Evolutionary conservation across 2,329 filamentous ascomycete genomes (phyloP), one percentile per base, ranked within the genome.

Genomic region (Fusarium setosum): DNA sequence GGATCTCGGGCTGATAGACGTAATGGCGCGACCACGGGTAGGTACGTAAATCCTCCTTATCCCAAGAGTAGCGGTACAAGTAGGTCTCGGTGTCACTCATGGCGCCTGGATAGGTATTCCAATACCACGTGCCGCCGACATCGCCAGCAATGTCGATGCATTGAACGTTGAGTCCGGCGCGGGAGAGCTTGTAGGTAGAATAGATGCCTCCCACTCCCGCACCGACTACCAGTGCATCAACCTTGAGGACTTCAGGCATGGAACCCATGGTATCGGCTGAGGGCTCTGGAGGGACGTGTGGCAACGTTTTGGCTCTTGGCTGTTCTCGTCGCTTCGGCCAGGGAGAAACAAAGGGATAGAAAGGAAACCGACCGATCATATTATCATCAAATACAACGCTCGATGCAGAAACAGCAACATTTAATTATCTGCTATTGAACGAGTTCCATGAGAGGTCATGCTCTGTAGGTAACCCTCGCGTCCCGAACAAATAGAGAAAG

Each of bases 61-160:
- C 60, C 60, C 60, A 63, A 1, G 60, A 63, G 24, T 35, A 63
- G 20, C 60, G 50, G 35, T 63, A 63, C 11, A 63, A 24, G 20
- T 60, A 60, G 20, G 35, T 56, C 9, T 60, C 51, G 2, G 60
- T 63, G 11, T 60, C 56, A 37, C 56, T 63, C 60, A 63, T 63
- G 10, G 60, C 60, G 12, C 60, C 60, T 2, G 60, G 60, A 15
- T 63, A 63, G 2, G 23, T 34, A 23, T 63, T 63, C 60, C 56
- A 63, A 24, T 56, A 60, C 56, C 60, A 63, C 4, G 56, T 60
- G 2, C 56, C 60, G 2, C 56, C 60, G 12, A 60, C 60, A 40
- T 60, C 47, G 12, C 34, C 17, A 13, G 56, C 60, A 2, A 20
- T 40, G n/a, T 63, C 60, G 15, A 63, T 60, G 23, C 56, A 60